Evolutionary conservation across 176 grass and related monocot species (phyloP).

Genomic region (Chloris gayana): DNA sequence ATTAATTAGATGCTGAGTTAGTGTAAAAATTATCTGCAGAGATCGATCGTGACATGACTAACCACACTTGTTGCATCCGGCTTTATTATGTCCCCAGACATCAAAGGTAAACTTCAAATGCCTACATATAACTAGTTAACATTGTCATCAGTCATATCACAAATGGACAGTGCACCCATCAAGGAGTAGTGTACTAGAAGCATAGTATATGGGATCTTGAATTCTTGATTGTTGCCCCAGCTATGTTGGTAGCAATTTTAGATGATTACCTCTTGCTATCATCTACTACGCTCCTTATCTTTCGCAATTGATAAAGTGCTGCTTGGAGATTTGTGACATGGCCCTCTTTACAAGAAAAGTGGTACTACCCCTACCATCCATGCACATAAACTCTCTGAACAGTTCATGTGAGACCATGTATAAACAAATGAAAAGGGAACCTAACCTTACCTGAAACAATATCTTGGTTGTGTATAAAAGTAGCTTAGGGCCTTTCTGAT

Average conservation of each 20-base stretch:
- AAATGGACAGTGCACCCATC: not conserved
- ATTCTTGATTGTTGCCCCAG: not conserved
- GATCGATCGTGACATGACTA: not conserved
- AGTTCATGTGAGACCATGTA: slow-evolving; percentile 8
- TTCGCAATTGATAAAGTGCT: slow-evolving; percentile 35
- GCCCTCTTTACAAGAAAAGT: slow-evolving; percentile 56
- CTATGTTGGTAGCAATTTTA: not conserved
- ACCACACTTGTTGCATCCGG: not conserved
- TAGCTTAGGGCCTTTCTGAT: slow-evolving; percentile 33
- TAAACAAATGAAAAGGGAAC: slow-evolving; percentile 48
- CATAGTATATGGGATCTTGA: not conserved
- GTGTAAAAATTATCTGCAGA: not conserved
- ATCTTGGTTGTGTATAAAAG: slow-evolving; percentile 4
- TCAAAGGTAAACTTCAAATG: not conserved
- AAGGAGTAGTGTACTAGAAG: not conserved
- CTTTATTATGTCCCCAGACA: not conserved
- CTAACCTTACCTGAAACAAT: slow-evolving; percentile 47
- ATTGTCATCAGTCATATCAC: not conserved
- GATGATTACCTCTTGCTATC: slow-evolving; percentile 18
- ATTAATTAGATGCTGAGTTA: not conserved
- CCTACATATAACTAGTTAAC: not conserved
- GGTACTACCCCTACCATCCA: slow-evolving; percentile 22
- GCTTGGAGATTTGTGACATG: slow-evolving; percentile 53
- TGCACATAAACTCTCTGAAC: slow-evolving; percentile 36
- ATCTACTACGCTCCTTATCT: slow-evolving; percentile 26